Evolutionary conservation across 352 stramenopile species (phyloP).

Genomic region (Pythium volutum): DNA sequence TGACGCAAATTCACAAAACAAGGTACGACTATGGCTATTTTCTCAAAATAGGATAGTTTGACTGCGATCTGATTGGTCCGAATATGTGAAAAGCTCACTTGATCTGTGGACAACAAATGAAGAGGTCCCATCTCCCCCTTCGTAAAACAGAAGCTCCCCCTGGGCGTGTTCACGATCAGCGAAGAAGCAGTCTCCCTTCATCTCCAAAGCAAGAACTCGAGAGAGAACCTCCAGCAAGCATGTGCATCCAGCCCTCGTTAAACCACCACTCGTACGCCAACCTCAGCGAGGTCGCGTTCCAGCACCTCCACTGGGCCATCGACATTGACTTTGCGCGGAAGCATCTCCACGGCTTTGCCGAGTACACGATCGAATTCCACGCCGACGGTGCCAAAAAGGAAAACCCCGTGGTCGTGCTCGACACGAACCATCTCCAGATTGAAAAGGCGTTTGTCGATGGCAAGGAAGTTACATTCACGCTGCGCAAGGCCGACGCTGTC

Average conservation of each 20-base stretch:
- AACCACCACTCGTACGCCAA: conserved; percentile 84
- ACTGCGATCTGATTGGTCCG: conserved; percentile 12
- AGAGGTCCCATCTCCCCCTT: not conserved
- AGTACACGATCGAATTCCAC: conserved; percentile 71
- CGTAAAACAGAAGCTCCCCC: not conserved
- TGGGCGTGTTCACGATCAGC: conserved; percentile 19
- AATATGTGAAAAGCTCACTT: conserved; percentile 14
- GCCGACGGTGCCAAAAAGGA: conserved; percentile 35
- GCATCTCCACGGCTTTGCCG: conserved; percentile 73
- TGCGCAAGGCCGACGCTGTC: conserved; percentile 38
- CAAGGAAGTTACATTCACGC: conserved; percentile 27
- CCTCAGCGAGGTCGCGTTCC: conserved; percentile 72
- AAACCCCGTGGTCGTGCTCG: conserved; percentile 58
- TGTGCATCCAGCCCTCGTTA: conserved; percentile 20
- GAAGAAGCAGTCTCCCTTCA: not conserved
- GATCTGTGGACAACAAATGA: conserved; percentile 22
- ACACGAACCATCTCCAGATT: conserved; percentile 85
- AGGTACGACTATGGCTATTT: not conserved
- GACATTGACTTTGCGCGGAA: conserved; percentile 81
- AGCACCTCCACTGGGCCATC: conserved; percentile 86
- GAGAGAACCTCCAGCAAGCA: not conserved
- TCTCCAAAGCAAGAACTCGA: no score
- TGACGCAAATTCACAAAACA: conserved; percentile 12
- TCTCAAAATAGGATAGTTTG: not conserved
- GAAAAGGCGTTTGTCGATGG: conserved; percentile 50